Evolutionary conservation across 139 green algal species (phyloP).

Genomic region (Deuterostichococcus epilithicus): DNA sequence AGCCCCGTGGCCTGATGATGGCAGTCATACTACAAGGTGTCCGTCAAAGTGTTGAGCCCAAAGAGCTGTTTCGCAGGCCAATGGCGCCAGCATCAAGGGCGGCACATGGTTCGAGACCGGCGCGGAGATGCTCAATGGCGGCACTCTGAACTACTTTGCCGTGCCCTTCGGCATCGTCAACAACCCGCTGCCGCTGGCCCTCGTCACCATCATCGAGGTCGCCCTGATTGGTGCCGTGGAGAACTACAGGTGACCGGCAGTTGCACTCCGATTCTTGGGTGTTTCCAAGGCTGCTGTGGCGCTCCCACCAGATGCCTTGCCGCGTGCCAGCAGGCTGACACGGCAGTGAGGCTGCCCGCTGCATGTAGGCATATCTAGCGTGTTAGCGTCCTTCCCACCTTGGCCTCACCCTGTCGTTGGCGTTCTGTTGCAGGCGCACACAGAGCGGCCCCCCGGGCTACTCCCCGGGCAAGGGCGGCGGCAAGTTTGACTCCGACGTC

Average conservation of each 20-base stretch:
- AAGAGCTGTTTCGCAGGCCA: conserved; percentile 46
- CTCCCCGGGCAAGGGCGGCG: conserved; percentile 67
- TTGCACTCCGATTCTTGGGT: neutral
- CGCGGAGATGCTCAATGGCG: conserved; percentile 88
- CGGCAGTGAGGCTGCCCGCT: no score
- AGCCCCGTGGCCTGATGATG: no score
- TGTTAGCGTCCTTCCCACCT: no score
- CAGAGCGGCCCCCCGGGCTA: conserved; percentile 78
- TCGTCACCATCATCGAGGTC: conserved; percentile 73
- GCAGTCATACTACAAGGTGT: no score
- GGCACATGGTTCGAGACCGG: conserved; percentile 93
- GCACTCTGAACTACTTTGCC: conserved; percentile 93
- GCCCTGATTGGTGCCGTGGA: conserved; percentile 87
- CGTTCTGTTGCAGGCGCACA: neutral
- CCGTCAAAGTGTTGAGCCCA: no score
- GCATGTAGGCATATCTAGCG: no score
- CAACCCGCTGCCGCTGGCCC: conserved; percentile 88
- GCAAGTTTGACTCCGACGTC: conserved; percentile 86
- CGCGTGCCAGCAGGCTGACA: no score
- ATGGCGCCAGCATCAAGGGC: conserved; percentile 81
- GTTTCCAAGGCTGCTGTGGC: conserved; percentile 54
- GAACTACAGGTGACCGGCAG: conserved; percentile 34
- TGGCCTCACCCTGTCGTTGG: no score
- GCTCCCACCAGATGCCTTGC: no score
- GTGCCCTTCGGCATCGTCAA: conserved; percentile 80